Evolutionary conservation across 2,329 filamentous ascomycete species (phyloP).

Genomic region (Paecilomyces dactylethromorphus): DNA sequence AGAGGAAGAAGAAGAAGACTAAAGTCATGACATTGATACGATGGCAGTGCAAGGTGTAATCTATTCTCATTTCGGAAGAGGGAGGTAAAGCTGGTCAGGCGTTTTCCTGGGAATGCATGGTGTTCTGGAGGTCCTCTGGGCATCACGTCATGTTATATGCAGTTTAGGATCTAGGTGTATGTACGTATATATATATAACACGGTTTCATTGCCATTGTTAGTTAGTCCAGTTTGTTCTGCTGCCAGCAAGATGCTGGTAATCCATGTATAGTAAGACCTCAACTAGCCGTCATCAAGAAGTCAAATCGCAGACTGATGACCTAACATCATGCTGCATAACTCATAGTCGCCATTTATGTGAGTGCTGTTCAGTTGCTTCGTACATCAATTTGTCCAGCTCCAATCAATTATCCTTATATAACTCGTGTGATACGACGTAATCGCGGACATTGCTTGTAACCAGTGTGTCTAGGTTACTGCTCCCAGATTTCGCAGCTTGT

Average conservation of each 20-base stretch:
- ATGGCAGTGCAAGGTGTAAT: background rate
- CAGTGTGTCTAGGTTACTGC: constrained; percentile 26
- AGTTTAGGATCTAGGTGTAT: background rate
- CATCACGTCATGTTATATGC: background rate
- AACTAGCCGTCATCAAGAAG: background rate
- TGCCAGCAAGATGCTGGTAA: background rate
- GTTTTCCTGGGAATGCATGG: background rate
- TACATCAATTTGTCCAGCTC: background rate
- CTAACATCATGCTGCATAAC: background rate
- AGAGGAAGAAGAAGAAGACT: constrained; percentile 27
- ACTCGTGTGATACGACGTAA: constrained; percentile 23
- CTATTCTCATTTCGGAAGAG: background rate
- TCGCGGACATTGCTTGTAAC: constrained; percentile 27
- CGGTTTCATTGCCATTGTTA: background rate
- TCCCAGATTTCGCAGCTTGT: constrained; percentile 24
- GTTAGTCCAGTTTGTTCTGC: background rate
- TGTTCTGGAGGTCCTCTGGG: background rate
- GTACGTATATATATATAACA: background rate
- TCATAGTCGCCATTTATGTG: background rate
- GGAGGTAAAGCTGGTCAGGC: background rate
- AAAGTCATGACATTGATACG: background rate
- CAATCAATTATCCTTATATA: constrained; percentile 18
- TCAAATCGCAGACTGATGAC: background rate
- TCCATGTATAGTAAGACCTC: background rate
- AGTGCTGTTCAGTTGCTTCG: background rate